Evolutionary conservation across 805 yeast species (phyloP), one percentile per base, ranked within the genome.

Genomic region (Starmerella roubikii): DNA sequence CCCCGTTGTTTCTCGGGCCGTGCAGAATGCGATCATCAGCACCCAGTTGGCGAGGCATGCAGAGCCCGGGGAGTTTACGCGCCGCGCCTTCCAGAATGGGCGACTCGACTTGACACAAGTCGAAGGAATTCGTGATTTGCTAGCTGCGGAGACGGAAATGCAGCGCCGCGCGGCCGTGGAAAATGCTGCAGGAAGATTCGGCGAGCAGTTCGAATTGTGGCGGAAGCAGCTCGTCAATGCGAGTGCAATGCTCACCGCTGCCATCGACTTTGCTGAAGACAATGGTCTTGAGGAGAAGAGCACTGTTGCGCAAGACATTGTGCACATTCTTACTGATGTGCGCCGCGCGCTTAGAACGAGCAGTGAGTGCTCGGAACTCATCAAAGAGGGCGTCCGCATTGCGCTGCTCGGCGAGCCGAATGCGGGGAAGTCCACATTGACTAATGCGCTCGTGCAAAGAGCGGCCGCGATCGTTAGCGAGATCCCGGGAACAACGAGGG

Each of bases 181-280:
- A 2, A 74, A 88, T 21, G 74, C 88, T 47, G 70, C 74, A 7
- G 96, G 97, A 1, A 61, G 67, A 24, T 74, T 77, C 32, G 72
- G 69, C 40, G 45, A 52, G 3, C 47, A 71, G 22, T 82, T 82
- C 52, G 53, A 56, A 7, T 23, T 53, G 1, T 86, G 97, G 96
- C 67, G 95, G 51, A 52, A 65, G 5, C 58, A 65, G 15, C 66
- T 91, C 2, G 66, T 88, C 2, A 61, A 74, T 3, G 69, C 74
- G 42, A 70, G 78, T 37, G 94, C 94, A 0, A 59, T 78, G 36
- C 57, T 88, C 38, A 75, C 97, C 0, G 94, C 97, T 0, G 68
- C 86, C 2, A 83, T 91, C 29, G 98, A 91, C 59, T 91, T 91
- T 58, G 88, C 94, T 8, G 97, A 91, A 41, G 98, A 91, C 51